Evolutionary conservation across 208 protist species (phyloP), one percentile per base, ranked within the genome.

Genomic region (Trichomonas vaginalis): DNA sequence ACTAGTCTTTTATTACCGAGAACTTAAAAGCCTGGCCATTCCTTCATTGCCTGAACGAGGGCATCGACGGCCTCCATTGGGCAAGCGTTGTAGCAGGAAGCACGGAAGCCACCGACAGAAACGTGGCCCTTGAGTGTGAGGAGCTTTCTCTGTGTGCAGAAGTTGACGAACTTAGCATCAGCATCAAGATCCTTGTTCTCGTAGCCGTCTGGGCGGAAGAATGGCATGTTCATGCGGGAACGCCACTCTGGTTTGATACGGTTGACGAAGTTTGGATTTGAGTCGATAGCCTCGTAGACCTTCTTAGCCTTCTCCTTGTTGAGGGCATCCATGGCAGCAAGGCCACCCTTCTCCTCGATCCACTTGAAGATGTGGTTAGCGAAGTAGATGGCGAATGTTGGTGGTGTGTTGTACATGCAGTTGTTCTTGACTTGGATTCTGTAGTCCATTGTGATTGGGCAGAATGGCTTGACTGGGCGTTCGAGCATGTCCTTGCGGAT

Each of bases 351-450:
- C n/a, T 56, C 37, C 47, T 95, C 49, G n/a, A 95, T 51, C 88
- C 88, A 95, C 47, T 95, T 95, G 47, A 95, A 95, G 12, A 95
- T 37, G 39, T 51, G 47, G 47, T 70, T 70, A 23, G 49, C 49
- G 47, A 95, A 79, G 17, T 95, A 95, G 47, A 70, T 70, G 12
- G n/a, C 49, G 47, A 95, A 95, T 46, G 47, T 79, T 79, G 88
- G 88, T 37, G 88, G 88, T 39, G 88, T 95, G 39, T 95, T 95
- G 47, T 95, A 95, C 15, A 95, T 35, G 88, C 49, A 51, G 12
- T 88, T 47, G 15, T 51, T 95, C 47, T 51, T 56, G 27, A 70
- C 88, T 51, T 95, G 47, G 12, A 70, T 62, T 95, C 49, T 95
- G n/a, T 45, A 95, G 47, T 95, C 88, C 21, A 51, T 35, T 46